These are phyloP conservation scores for Rhizophora apiculata DNA, from an alignment of 345 rosid species.

Conservation along the genomic window DNA sequence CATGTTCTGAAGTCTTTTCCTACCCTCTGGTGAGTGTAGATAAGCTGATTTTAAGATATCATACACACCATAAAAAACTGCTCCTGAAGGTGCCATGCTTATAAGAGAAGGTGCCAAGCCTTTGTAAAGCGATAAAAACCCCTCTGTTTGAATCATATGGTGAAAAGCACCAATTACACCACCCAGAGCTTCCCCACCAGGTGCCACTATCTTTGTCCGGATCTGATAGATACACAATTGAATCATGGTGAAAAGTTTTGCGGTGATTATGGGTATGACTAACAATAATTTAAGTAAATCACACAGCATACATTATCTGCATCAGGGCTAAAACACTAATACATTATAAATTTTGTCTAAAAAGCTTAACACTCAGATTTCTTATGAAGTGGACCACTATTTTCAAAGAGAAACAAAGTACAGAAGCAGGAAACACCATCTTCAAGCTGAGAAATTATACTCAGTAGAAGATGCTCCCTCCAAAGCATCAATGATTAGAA, in stretches of 20 bases:
- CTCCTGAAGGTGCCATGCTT: conserved; percentile 79
- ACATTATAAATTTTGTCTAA: too few species aligned
- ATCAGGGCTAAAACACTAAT: too few species aligned
- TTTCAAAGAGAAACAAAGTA: background rate
- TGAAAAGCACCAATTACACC: conserved; percentile 64
- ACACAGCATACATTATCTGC: background rate
- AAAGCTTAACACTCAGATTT: too few species aligned
- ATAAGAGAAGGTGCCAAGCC: conserved; percentile 66
- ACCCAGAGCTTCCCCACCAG: conserved; percentile 73
- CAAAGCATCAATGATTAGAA: background rate
- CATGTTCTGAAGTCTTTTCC: conserved; percentile 59
- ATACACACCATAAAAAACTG: conserved; percentile 69
- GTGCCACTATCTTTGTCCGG: conserved; percentile 68
- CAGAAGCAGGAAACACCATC: too few species aligned
- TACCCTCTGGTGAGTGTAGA: conserved; percentile 59
- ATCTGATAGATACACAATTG: conserved; percentile 38
- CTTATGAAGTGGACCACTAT: background rate
- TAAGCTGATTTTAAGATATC: conserved; percentile 63
- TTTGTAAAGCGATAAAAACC: conserved; percentile 67
- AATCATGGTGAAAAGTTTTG: background rate
- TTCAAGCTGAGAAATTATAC: too few species aligned
- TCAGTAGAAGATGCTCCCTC: background rate
- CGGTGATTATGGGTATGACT: background rate
- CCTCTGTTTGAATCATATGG: conserved; percentile 62
- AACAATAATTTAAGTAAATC: background rate